phyloP scores from a whole-genome alignment of 257 asterid species.

The Rubia yunnanensis region DNA sequence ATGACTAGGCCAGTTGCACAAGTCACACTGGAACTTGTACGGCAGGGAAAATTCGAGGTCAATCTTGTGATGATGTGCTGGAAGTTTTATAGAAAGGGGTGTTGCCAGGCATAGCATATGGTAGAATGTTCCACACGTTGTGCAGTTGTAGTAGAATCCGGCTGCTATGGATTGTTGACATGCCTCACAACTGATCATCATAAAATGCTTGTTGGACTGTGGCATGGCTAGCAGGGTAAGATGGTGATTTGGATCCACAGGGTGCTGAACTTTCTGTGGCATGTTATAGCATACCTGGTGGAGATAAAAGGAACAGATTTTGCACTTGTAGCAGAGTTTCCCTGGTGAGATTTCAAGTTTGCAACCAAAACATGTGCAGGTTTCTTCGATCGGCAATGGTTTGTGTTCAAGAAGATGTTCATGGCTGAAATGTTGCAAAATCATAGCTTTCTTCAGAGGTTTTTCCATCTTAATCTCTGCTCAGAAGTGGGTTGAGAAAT shows the following conservation, averaged over 20 bases:
- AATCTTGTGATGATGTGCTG: conserved; percentile 36
- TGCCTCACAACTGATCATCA: conserved; percentile 22
- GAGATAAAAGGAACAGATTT: conserved; percentile 34
- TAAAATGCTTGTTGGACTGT: background rate
- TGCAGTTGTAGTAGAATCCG: conserved; percentile 38
- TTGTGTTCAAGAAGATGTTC: conserved; percentile 29
- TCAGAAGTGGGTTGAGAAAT: background rate
- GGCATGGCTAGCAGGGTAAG: conserved; percentile 27
- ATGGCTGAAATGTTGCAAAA: conserved; percentile 37
- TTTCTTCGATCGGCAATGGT: conserved; percentile 6
- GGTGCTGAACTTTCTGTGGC: conserved; percentile 36
- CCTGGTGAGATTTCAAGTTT: conserved; percentile 22
- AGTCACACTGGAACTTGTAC: conserved; percentile 45
- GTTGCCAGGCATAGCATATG: conserved; percentile 36
- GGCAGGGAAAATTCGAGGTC: conserved; percentile 36
- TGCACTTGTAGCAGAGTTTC: conserved; percentile 31
- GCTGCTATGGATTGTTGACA: conserved; percentile 22
- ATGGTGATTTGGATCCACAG: conserved; percentile 31
- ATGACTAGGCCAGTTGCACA: conserved; percentile 30
- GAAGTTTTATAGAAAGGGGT: conserved; percentile 39
- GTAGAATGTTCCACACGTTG: conserved; percentile 23
- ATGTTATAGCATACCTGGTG: conserved; percentile 44
- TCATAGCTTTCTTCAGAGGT: conserved; percentile 6
- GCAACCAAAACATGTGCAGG: conserved; percentile 35
- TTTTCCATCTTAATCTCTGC: no score